A percentile compares a stretch with the other conserved stretches of the same genome.
phyloP scores from a whole-genome alignment of 768 basidiomycete genomes.

The Lactarius deliciosus region DNA sequence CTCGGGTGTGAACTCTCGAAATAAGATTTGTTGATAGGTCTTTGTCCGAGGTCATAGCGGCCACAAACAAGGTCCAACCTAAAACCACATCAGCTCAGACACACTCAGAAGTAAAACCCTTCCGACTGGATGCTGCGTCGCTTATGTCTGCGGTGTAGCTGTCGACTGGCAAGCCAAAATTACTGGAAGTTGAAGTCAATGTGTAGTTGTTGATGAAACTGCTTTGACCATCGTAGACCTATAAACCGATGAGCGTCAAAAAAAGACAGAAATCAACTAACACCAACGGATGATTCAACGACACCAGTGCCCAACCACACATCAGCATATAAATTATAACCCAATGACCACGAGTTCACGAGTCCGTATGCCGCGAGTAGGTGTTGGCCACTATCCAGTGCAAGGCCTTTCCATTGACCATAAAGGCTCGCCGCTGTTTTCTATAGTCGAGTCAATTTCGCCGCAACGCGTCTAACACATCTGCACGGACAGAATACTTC shows the following conservation, averaged over 20 bases:
- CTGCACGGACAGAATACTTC: constrained; percentile 33
- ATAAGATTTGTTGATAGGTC: constrained; percentile 16
- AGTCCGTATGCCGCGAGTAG: constrained; percentile 12
- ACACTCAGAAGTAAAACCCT: not conserved
- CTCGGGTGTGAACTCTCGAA: constrained; percentile 15
- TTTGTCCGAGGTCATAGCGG: constrained; percentile 9
- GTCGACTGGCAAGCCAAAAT: constrained; percentile 24
- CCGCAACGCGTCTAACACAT: not conserved
- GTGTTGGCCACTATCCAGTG: constrained; percentile 15
- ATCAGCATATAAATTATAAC: constrained; percentile 65
- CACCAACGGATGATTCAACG: constrained; percentile 37
- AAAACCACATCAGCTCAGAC: not conserved
- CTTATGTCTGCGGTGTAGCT: not conserved
- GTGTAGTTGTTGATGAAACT: constrained; percentile 7
- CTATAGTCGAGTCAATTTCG: constrained; percentile 11
- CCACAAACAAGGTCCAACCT: constrained; percentile 25
- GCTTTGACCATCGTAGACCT: constrained; percentile 20
- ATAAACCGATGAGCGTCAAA: not conserved
- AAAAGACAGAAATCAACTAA: not conserved
- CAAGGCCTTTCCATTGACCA: constrained; percentile 20
- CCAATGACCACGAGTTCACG: constrained; percentile 49
- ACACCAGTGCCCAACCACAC: constrained; percentile 54
- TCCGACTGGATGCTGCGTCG: constrained; percentile 2
- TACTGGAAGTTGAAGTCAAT: not conserved
- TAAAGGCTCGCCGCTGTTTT: constrained; percentile 8